Evolutionary conservation across 768 basidiomycete species (phyloP), one percentile per base, ranked within the genome.

Genomic region (Austroboletus eburneus): DNA sequence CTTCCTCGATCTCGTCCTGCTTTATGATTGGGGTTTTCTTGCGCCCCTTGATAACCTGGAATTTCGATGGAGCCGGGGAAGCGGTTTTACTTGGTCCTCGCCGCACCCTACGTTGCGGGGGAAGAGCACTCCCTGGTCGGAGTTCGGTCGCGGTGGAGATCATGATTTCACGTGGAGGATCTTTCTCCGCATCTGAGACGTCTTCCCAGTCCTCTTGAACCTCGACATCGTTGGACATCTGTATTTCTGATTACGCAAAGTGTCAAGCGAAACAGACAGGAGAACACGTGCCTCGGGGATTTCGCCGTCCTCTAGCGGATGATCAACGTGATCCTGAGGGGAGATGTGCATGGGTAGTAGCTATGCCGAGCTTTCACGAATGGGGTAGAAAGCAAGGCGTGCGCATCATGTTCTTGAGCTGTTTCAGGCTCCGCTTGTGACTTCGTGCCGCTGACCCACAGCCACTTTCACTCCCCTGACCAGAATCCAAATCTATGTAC

Each of bases 121-220:
- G n/a, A n/a, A 59, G 48, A n/a, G 60, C 23, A 50, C 45, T 51
- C 12, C 52, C 5, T 16, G 49, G 27, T 14, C 43, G 49, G 18
- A 54, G 48, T 16, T 46, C 33, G 13, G 18, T 52, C 20, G 43
- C 7, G 24, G 46, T 48, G 38, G 52, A 40, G 20, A 29, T 41
- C 23, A 16, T 33, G 12, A 25, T 36, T 9, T 54, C 51, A 9
- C 27, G 43, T 33, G 49, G 55, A 22, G 59, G 39, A 21, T 14
- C 30, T n/a, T 44, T 38, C 20, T 53, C 61, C 2, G 45, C 33
- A 10, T 63, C 59, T 7, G 57, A 51, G 39, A 64, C 20, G 27
- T 74, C 71, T 49, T 70, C 68, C 74, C 70, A 75, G 3, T 44
- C 52, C n/a, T 49, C 57, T 25, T 50, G 49, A 18, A 33, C 43